phyloP scores from a whole-genome alignment of 331 rosid species.

The Spiraea crenata region DNA sequence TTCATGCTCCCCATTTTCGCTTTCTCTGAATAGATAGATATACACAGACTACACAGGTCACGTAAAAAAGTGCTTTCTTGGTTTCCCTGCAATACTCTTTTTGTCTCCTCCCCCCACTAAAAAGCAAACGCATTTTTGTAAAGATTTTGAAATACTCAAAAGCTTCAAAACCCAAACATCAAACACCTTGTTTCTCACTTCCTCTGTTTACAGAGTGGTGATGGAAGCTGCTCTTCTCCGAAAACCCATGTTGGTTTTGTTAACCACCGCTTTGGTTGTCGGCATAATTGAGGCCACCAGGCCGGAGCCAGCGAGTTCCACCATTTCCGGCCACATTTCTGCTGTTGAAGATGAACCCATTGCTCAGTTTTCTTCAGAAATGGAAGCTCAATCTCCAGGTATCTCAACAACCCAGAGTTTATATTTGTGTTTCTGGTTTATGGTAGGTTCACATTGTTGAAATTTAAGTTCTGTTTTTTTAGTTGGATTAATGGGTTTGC shows the following conservation, averaged over 20 bases:
- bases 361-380: constrained; percentile 42
- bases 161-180: constrained; percentile 22
- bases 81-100: constrained; percentile 45
- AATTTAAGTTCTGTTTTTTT: constrained; percentile 13
- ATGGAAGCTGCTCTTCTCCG: constrained; percentile 47
- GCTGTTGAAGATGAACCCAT: constrained; percentile 23
- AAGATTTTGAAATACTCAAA: too few relatives aligned
- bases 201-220: constrained; percentile 19
- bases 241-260: constrained; percentile 42
- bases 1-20: constrained; percentile 7
- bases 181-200: constrained; percentile 8
- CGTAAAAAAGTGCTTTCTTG: constrained; percentile 62
- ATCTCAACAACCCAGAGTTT: constrained; percentile 3
- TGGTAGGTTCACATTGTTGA: not conserved
- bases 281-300: constrained; percentile 36
- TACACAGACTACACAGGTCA: not conserved
- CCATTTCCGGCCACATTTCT: constrained; percentile 25
- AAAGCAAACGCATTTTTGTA: not conserved
- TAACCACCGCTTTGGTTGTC: constrained; percentile 31
- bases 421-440: constrained; percentile 5
- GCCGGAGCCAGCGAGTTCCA: constrained; percentile 28
- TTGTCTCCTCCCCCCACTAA: constrained; percentile 46
- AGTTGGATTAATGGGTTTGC: constrained; percentile 23
- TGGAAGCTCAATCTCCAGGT: constrained; percentile 84
- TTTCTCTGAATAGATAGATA: not conserved